These are phyloP conservation scores for Corymbia citriodora DNA, from an alignment of 441 rosid genomes.

Conservation along the genomic window DNA sequence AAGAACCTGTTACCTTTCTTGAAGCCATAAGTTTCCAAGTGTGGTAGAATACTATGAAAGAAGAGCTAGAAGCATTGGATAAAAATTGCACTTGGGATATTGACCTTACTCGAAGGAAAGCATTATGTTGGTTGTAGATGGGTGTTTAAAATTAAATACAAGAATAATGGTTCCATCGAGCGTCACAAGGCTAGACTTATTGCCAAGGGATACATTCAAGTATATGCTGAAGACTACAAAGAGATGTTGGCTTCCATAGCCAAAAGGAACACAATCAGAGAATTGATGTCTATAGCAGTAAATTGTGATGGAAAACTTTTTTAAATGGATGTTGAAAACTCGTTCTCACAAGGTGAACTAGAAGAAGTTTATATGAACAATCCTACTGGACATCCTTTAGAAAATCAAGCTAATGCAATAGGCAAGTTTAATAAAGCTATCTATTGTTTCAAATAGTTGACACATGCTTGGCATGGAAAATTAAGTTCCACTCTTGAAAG, in stretches of 20 bases:
- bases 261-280: background rate
- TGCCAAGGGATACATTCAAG: background rate
- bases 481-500: background rate
- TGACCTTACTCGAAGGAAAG: background rate
- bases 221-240: background rate
- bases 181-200: background rate
- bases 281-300: background rate
- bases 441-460: background rate
- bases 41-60: background rate
- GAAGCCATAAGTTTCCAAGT: background rate
- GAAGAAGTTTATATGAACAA: background rate
- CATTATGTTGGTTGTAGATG: background rate
- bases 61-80: background rate
- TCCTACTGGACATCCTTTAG: background rate
- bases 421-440: background rate
- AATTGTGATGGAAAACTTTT: background rate
- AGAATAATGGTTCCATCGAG: background rate
- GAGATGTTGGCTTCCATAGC: background rate
- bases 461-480: background rate
- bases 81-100: background rate
- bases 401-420: background rate
- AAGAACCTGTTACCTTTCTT: background rate
- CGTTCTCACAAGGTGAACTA: background rate
- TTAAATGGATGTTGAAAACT: background rate
- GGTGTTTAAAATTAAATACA: background rate